Conservation (phyloP, 352 stramenopile genomes). For the Phytophthora pini region DNA sequence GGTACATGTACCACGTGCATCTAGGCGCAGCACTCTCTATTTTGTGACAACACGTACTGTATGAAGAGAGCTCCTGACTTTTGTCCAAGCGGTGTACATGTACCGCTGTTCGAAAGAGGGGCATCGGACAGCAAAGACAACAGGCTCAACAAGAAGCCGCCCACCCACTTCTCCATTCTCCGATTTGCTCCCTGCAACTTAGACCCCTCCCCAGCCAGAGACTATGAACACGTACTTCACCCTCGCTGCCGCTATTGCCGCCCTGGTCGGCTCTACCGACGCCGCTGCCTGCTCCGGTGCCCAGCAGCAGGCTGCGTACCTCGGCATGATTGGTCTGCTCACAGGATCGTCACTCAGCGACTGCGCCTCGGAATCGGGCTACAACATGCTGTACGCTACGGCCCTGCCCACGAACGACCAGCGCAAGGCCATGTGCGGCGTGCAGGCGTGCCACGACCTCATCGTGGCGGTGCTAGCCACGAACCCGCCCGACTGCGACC, state of each 20-base stretch:
- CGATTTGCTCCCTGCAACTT: constrained; percentile 33
- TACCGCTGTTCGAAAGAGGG: constrained; percentile 22
- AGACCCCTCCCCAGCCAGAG: not conserved
- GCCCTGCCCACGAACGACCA: constrained; percentile 30
- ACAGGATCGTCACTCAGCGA: constrained; percentile 16
- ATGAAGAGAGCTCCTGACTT: not conserved
- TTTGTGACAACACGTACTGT: not conserved
- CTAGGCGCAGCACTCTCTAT: constrained; percentile 1
- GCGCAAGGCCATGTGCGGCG: constrained; percentile 38
- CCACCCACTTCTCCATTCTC: constrained; percentile 22
- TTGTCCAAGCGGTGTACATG: not conserved
- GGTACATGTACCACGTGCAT: constrained; percentile 12
- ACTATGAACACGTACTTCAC: constrained; percentile 38
- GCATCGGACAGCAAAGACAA: constrained; percentile 28
- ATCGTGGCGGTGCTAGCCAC: constrained; percentile 31
- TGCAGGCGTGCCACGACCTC: constrained; percentile 36
- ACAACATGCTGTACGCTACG: constrained; percentile 49
- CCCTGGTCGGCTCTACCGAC: constrained; percentile 17
- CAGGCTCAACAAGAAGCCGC: constrained; percentile 6
- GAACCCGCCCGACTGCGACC: constrained; percentile 45
- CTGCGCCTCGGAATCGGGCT: constrained; percentile 34
- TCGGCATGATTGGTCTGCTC: constrained; percentile 30
- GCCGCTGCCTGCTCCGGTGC: constrained; percentile 17
- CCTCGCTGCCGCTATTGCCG: constrained; percentile 10
- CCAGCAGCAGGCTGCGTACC: constrained; percentile 34